These are phyloP conservation scores for Orychophragmus violaceus DNA, from an alignment of 345 rosid genomes.

Conservation along the genomic window DNA sequence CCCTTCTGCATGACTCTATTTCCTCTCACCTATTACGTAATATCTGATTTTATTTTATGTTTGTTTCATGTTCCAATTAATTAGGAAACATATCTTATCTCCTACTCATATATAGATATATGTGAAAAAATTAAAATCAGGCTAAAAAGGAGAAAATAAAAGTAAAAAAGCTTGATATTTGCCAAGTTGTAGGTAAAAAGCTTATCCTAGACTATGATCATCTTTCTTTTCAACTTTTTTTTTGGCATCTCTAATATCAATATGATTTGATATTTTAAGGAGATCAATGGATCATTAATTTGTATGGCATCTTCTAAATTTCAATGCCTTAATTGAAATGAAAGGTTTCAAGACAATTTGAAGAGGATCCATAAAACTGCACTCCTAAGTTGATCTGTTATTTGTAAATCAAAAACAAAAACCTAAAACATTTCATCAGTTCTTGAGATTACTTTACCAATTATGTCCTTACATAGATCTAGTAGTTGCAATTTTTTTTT, in stretches of 20 bases:
- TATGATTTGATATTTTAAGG: not conserved
- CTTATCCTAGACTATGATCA: not conserved
- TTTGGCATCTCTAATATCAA: not conserved
- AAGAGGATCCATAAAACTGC: not conserved
- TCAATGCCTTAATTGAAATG: not conserved
- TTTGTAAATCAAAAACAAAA: not conserved
- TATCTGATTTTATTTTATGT: not conserved
- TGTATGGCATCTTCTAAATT: not conserved
- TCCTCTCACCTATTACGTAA: constrained; percentile 22
- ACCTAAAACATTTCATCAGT: constrained; percentile 1
- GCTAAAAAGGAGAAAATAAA: not conserved
- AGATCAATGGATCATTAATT: not conserved
- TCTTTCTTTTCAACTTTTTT: not conserved
- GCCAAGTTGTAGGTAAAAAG: constrained; percentile 23
- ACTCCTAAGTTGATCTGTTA: not conserved
- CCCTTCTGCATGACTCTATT: constrained; percentile 24
- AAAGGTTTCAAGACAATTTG: not conserved
- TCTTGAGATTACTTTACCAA: not conserved
- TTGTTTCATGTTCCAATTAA: constrained; percentile 1
- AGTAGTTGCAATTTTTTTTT: constrained; percentile 8
- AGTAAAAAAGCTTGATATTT: not conserved
- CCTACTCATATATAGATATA: not conserved
- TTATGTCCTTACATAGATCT: not conserved
- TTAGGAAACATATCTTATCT: constrained; percentile 22
- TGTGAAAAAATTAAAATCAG: not conserved